A percentile compares a stretch with the other conserved stretches of the same genome.
These are phyloP conservation scores for Auriculariales sp. DNA, from an alignment of 768 basidiomycete genomes.

Conservation along the genomic window DNA sequence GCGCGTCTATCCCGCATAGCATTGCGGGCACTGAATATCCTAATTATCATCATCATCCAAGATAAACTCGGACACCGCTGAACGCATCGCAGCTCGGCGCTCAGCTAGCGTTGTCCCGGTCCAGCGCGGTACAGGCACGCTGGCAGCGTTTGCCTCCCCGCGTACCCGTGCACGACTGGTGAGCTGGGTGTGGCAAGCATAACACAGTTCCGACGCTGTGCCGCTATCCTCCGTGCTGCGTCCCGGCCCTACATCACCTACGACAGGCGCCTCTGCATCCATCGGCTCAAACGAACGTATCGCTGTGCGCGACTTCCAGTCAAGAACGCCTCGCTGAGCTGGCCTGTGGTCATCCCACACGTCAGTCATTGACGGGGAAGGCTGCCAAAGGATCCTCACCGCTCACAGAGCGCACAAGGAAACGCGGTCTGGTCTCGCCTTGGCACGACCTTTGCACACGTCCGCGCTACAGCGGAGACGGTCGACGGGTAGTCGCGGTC, in stretches of 20 bases:
- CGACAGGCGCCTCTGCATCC: conserved; percentile 7
- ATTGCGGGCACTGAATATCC: no score
- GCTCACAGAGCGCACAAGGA: conserved; percentile 48
- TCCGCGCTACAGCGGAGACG: conserved; percentile 69
- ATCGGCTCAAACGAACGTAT: conserved; percentile 36
- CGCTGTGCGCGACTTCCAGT: conserved; percentile 63
- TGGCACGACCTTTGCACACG: conserved; percentile 63
- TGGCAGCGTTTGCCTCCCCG: no score
- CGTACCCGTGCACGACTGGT: no score
- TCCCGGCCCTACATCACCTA: neutral
- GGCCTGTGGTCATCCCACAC: conserved; percentile 27
- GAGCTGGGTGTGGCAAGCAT: no score
- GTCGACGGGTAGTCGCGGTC: conserved; percentile 79
- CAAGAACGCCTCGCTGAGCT: conserved; percentile 45
- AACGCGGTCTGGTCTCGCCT: conserved; percentile 29
- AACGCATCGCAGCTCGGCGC: no score
- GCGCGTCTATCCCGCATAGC: no score
- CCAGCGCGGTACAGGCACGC: no score
- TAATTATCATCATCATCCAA: no score
- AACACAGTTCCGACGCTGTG: no score
- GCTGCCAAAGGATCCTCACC: conserved; percentile 24
- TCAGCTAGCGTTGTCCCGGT: no score
- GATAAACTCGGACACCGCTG: no score
- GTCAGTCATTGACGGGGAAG: neutral
- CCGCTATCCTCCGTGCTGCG: no score